Conservation (phyloP, 176 grass and related monocot species). For the Puccinellia tenuiflora region DNA sequence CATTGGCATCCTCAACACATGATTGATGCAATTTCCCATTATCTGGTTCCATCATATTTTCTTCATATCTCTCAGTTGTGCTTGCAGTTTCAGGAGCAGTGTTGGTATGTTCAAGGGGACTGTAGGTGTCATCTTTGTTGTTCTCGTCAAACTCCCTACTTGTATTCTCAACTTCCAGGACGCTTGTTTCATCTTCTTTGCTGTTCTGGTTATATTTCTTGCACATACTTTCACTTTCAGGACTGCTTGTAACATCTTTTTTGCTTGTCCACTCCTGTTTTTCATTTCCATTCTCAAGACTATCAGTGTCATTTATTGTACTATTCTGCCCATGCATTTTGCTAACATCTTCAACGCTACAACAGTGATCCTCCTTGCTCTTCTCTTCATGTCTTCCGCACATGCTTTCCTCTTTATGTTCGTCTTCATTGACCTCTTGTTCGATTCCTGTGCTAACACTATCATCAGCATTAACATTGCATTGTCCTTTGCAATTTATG, state of each 20-base stretch:
- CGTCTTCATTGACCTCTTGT: constrained; percentile 6
- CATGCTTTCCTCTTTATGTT: constrained; percentile 40
- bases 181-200: constrained; percentile 2
- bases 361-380: constrained; percentile 22
- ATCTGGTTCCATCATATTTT: constrained; percentile 30
- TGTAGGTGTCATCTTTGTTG: constrained; percentile 24
- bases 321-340: not conserved
- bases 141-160: not conserved
- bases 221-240: constrained; percentile 12
- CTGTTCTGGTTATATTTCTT: constrained; percentile 20
- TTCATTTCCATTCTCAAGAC: constrained; percentile 25
- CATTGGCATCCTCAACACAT: constrained; percentile 40
- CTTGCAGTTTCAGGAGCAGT: constrained; percentile 13
- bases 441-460: not conserved
- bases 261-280: constrained; percentile 24
- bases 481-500: constrained; percentile 11
- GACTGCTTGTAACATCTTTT: constrained; percentile 23
- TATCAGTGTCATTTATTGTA: not conserved
- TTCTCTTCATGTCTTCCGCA: constrained; percentile 20
- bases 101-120: constrained; percentile 7
- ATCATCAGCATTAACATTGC: constrained; percentile 14
- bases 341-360: constrained; percentile 25
- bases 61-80: constrained; percentile 25
- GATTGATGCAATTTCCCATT: constrained; percentile 11
- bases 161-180: not conserved